Evolutionary conservation across 768 basidiomycete genomes (phyloP).

Genomic region (Cyclocybe cylindracea): DNA sequence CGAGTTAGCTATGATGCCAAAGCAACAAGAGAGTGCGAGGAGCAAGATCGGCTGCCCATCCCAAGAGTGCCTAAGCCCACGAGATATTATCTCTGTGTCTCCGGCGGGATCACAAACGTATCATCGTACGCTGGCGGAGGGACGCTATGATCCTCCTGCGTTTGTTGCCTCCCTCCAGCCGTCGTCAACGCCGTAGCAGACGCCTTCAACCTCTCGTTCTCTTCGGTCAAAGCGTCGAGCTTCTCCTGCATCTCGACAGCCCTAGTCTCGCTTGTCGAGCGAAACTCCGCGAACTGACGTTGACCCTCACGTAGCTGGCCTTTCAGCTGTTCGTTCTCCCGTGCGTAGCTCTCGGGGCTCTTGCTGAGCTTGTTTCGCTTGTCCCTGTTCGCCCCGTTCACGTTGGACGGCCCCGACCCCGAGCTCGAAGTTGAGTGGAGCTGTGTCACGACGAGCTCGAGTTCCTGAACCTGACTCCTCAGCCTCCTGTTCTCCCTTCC

Average conservation of each 20-base stretch:
- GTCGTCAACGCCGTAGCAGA: constrained; percentile 11
- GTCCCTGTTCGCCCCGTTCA: constrained; percentile 14
- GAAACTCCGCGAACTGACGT: constrained; percentile 17
- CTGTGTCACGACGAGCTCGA: constrained; percentile 30
- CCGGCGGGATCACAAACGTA: constrained; percentile 17
- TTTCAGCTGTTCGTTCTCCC: constrained; percentile 39
- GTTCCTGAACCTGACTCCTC: constrained; percentile 29
- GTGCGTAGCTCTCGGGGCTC: constrained; percentile 21
- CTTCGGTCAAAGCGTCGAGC: constrained; percentile 24
- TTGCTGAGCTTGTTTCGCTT: too few species aligned
- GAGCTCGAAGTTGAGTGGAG: constrained; percentile 21
- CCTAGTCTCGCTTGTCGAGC: constrained; percentile 18
- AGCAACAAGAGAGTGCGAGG: too few species aligned
- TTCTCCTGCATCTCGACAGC: constrained; percentile 26
- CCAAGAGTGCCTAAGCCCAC: too few species aligned
- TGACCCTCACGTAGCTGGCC: constrained; percentile 28
- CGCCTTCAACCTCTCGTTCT: constrained; percentile 28
- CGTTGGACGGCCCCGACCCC: constrained; percentile 12
- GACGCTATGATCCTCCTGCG: constrained; percentile 23
- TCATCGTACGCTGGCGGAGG: constrained; percentile 38
- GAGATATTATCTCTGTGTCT: neutral
- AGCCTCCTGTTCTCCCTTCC: constrained; percentile 33
- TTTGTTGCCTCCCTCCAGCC: neutral
- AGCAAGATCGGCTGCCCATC: too few species aligned
- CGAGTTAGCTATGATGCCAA: too few species aligned